These are phyloP conservation scores for Arthrobotrys conoides DNA, from an alignment of 2,329 filamentous ascomycete species.

Conservation along the genomic window DNA sequence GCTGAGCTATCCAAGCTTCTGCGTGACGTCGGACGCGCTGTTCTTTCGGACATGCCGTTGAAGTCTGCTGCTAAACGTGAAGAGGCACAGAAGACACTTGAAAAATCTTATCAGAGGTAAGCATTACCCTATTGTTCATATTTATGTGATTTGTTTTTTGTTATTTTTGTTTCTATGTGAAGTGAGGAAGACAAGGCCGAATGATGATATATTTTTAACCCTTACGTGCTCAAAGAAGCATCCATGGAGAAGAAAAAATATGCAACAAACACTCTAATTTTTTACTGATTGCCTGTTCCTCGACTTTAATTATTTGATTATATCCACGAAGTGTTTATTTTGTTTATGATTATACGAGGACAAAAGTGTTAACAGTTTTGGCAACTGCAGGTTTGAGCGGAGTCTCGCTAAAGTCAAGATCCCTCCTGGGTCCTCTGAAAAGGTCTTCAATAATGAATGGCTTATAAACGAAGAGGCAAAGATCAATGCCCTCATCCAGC, in stretches of 20 bases:
- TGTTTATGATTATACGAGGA: not conserved
- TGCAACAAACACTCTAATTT: conserved; percentile 62
- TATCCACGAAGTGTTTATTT: not conserved
- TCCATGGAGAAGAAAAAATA: conserved; percentile 58
- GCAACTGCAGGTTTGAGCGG: conserved; percentile 57
- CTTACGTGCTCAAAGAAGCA: conserved; percentile 51
- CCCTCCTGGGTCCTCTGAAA: conserved; percentile 61
- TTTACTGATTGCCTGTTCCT: conserved; percentile 54
- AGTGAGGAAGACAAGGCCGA: not conserved
- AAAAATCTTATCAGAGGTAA: conserved; percentile 60
- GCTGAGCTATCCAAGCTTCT: conserved; percentile 52
- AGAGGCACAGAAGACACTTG: conserved; percentile 62
- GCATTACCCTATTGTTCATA: conserved; percentile 11
- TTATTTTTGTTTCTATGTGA: not conserved
- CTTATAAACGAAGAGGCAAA: conserved; percentile 62
- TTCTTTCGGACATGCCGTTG: conserved; percentile 49
- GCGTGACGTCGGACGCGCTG: conserved; percentile 52
- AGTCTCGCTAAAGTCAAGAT: conserved; percentile 62
- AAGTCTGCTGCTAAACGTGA: conserved; percentile 53
- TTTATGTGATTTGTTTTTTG: not conserved
- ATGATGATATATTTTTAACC: conserved; percentile 62
- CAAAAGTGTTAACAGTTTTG: conserved; percentile 17
- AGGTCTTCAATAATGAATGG: conserved; percentile 63
- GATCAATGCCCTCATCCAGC: conserved; percentile 62
- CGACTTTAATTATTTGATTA: not conserved